phyloP scores from a whole-genome alignment of 805 yeast genomes.

The Sugiyamaella chiloensis region DNA sequence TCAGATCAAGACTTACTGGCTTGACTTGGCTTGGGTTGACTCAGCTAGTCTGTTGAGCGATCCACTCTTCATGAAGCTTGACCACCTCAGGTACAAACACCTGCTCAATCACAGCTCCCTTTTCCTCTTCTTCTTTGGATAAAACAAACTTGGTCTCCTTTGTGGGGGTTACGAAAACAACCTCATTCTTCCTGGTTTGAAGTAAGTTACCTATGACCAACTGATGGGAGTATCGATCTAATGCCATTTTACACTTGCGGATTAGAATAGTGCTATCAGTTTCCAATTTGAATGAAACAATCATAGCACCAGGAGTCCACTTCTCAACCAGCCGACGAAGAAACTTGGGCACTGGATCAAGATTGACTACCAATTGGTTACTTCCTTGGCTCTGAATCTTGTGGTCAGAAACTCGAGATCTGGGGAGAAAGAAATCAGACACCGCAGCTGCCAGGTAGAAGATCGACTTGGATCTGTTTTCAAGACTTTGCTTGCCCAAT shows the following conservation, averaged over 20 bases:
- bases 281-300: slow-evolving; percentile 89
- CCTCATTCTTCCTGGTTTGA: slow-evolving; percentile 84
- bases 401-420: slow-evolving; percentile 82
- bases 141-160: slow-evolving; percentile 35
- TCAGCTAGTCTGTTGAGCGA: slow-evolving; percentile 34
- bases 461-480: slow-evolving; percentile 45
- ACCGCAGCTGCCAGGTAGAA: slow-evolving; percentile 97
- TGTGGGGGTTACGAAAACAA: slow-evolving; percentile 70
- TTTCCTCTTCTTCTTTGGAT: slow-evolving; percentile 38
- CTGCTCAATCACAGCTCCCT: slow-evolving; percentile 66
- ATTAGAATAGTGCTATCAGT: slow-evolving; percentile 74
- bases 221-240: slow-evolving; percentile 85
- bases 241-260: slow-evolving; percentile 72
- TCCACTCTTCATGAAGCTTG: slow-evolving; percentile 61
- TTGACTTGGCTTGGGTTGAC: too few species aligned
- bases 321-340: slow-evolving; percentile 79
- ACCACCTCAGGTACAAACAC: slow-evolving; percentile 77
- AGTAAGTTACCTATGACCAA: slow-evolving; percentile 90
- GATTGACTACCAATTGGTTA: slow-evolving; percentile 75
- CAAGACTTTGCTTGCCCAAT: slow-evolving; percentile 40
- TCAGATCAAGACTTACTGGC: too few species aligned
- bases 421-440: slow-evolving; percentile 91
- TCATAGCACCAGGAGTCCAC: slow-evolving; percentile 96
- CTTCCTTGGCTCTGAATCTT: slow-evolving; percentile 81
- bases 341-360: slow-evolving; percentile 96